Base-by-base conservation (phyloP, 2,329 filamentous ascomycete species). In the Penicillium sp. region DNA sequence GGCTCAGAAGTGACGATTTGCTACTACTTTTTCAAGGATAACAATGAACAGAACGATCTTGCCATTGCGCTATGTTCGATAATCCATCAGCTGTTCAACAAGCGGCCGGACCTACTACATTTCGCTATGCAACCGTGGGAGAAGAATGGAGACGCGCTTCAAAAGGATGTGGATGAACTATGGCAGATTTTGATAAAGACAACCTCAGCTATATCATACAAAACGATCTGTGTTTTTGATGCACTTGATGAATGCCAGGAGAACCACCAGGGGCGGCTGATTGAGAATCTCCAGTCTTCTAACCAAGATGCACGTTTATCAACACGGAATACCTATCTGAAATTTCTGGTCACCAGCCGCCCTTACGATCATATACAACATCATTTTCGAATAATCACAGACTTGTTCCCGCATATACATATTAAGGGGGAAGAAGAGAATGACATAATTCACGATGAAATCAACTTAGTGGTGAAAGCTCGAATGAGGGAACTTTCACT, bases 11-110 rank as follows among this genome's bases (percentile, higher is more conserved):
- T 59, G 14, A 65, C 66, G 1, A 63, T 71, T 3, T 75, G 70
- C 50, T 76, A 70, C 59, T 77, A 75, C 60, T 78, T 77, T 61
- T 76, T 75, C 56, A 73, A 75, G 46, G 71, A 75, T 33, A 71
- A 75, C 41, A 62, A 71, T 0, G 61, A 70, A 2, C 71, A 77
- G 51, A 69, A 71, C 24, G 61, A 49, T 35, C 41, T 71, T 39
- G 43, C 56, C 9, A 63, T 22, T 6, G 74, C 72, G 4, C 45
- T 78, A 1, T 76, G 69, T 41, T 69, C 72, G 7, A 26, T 77
- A 14, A 64, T 78, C 0, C 73, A 77, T 62, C 73, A 78, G 49
- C 60, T 78, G 1, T 75, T 76, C 51, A 50, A 27, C 8, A 37
- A 63, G 10, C 57, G 62, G 35, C 63, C 64, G 13, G 4, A 61